phyloP scores from a whole-genome alignment of 2,329 filamentous ascomycete genomes.

The Xylaria arbuscula region DNA sequence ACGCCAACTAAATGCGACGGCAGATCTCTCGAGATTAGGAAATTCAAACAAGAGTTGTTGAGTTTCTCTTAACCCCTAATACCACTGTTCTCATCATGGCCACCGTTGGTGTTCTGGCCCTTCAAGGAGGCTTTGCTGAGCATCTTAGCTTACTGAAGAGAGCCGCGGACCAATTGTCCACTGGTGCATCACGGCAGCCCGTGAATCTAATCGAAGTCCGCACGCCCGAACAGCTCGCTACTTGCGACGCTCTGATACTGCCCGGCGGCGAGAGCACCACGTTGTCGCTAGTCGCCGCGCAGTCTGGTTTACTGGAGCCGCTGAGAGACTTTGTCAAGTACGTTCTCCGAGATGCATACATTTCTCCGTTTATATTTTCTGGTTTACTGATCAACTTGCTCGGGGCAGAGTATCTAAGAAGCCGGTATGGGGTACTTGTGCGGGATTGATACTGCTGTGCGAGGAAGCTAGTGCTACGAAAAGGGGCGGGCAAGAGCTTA shows the following conservation, averaged over 20 bases:
- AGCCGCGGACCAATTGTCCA: slow-evolving; percentile 67
- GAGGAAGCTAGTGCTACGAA: slow-evolving; percentile 90
- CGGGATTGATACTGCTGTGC: slow-evolving; percentile 89
- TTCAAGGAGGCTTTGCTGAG: slow-evolving; percentile 94
- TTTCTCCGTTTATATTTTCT: neutral
- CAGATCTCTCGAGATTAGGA: neutral
- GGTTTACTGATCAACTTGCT: slow-evolving; percentile 12
- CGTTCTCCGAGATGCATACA: slow-evolving; percentile 46
- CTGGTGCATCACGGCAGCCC: neutral
- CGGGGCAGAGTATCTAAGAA: slow-evolving; percentile 73
- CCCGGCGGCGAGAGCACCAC: slow-evolving; percentile 96
- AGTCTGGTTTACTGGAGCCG: slow-evolving; percentile 84
- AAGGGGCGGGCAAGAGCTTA: slow-evolving; percentile 89
- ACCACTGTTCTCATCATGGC: slow-evolving; percentile 47
- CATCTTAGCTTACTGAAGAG: slow-evolving; percentile 80
- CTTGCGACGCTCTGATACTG: slow-evolving; percentile 86
- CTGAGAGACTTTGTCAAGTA: slow-evolving; percentile 92
- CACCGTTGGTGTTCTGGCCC: slow-evolving; percentile 72
- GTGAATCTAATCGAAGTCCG: slow-evolving; percentile 76
- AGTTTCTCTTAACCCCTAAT: neutral
- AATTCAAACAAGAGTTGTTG: neutral
- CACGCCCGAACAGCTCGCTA: slow-evolving; percentile 74
- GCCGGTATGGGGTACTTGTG: slow-evolving; percentile 96
- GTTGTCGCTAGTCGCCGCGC: slow-evolving; percentile 86
- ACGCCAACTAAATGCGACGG: neutral